Base-by-base conservation (phyloP, 1,284 basidiomycete genomes). In the Ceratobasidium papillatum region DNA sequence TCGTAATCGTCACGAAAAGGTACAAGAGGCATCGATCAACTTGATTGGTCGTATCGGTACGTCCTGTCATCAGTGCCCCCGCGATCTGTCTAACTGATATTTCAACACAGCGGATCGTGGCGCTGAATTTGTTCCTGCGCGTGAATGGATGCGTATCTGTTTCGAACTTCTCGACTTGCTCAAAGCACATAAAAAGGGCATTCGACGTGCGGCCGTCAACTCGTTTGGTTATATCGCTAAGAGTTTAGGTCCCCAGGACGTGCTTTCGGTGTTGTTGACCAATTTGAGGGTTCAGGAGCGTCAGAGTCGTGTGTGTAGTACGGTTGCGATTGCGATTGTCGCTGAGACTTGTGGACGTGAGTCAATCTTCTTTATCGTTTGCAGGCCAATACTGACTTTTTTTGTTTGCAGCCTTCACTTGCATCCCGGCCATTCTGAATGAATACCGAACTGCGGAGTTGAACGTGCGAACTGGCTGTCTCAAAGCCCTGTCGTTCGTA, bases 111-210 rank as follows among this genome's bases (percentile, higher is more conserved):
- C 98, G 75, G 98, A 99, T 90, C 95, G 98, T 82, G 98, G 98
- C 76, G 95, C 98, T 49, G 98, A 99, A 84, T 99, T 95, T 77
- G 98, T 99, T 0, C 96, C 96, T 34, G 97, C 98, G 27, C 90
- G 97, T 80, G 98, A 99, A 84, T 99, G 97, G 97, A 99, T 99
- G 98, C 92, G 98, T 80, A 99, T 99, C 82, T 99, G 98, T 82
- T 99, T 99, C 83, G 98, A 99, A 83, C 85, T 99, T 49, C 88
- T 99, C 63, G 98, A 99, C 80, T 86, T 99, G 52, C 88, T 99
- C 80, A 99, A 99, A 83, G 98, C 98, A 8, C 98, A 99, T 86
- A 99, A 99, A 86, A 98, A 98, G 84, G 96, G 94, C 45, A 99
- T 99, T 80, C 93, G 98, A 74, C 94, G 97, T 82, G 98, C 98